A percentile compares a stretch with the other conserved stretches of the same genome.
Evolutionary conservation across 2,329 filamentous ascomycete species (phyloP).

Genomic region (Fusarium humuli): DNA sequence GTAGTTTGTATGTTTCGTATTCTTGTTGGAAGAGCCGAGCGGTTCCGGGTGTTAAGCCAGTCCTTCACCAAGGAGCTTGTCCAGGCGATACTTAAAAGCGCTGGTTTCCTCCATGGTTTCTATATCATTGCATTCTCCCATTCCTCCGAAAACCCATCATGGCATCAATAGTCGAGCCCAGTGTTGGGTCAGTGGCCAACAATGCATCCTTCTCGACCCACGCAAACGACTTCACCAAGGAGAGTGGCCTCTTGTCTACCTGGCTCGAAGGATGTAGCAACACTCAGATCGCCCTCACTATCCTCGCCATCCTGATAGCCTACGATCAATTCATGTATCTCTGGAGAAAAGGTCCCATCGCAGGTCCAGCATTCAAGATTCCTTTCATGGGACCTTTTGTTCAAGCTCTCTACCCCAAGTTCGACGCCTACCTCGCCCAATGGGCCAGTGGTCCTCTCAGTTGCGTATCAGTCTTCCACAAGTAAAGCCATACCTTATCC

Average conservation of each 20-base stretch:
- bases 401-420: conserved; percentile 79
- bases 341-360: conserved; percentile 69
- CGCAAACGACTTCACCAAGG: not conserved
- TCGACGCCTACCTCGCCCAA: conserved; percentile 78
- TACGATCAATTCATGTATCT: conserved; percentile 67
- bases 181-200: not conserved
- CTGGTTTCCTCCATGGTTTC: too few species aligned
- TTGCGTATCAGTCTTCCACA: conserved; percentile 88
- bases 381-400: conserved; percentile 82
- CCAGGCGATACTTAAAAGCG: not conserved
- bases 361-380: conserved; percentile 73
- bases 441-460: conserved; percentile 83
- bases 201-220: conserved; percentile 10
- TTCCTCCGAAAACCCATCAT: not conserved
- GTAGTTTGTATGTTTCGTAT: conserved; percentile 7
- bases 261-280: conserved; percentile 20
- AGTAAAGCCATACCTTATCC: conserved; percentile 59
- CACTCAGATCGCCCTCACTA: conserved; percentile 42
- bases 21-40: conserved; percentile 2
- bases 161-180: conserved; percentile 1
- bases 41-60: not conserved
- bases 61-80: too few species aligned
- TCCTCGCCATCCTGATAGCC: conserved; percentile 49
- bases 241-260: conserved; percentile 15
- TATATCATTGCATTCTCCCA: not conserved